A percentile compares a stretch with the other conserved stretches of the same genome.
phyloP scores from a whole-genome alignment of 345 rosid species.

The Arabidopsis thaliana region DNA sequence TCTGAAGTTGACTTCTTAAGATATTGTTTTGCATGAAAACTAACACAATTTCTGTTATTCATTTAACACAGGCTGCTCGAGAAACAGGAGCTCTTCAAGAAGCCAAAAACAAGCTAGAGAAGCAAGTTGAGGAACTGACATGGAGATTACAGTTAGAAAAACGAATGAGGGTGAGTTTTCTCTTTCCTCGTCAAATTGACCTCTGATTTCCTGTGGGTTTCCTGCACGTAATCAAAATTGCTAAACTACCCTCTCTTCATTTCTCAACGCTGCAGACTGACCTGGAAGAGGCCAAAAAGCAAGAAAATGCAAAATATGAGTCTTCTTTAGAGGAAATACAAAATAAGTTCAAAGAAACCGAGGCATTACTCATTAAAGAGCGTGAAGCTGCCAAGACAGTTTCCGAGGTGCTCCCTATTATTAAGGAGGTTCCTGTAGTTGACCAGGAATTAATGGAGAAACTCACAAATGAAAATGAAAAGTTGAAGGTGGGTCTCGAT shows the following conservation, averaged over 20 bases:
- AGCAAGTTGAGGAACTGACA: conserved; percentile 98
- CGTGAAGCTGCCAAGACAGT: conserved; percentile 71
- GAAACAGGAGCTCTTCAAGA: conserved; percentile 99
- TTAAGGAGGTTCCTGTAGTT: conserved; percentile 88
- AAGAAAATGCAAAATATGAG: conserved; percentile 83
- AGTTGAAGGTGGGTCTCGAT: conserved; percentile 69
- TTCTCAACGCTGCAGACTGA: conserved; percentile 65
- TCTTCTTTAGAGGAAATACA: conserved; percentile 83
- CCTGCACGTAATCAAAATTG: neutral
- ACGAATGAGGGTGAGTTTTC: conserved; percentile 78
- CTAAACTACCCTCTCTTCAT: conserved; percentile 28
- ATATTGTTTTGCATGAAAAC: conserved; percentile 1
- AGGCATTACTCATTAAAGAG: conserved; percentile 75
- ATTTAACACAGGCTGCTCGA: conserved; percentile 77
- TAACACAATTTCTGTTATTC: conserved; percentile 22
- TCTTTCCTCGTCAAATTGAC: conserved; percentile 12
- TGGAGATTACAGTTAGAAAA: conserved; percentile 98
- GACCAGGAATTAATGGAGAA: conserved; percentile 76
- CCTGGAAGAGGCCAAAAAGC: conserved; percentile 89
- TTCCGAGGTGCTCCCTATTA: conserved; percentile 70
- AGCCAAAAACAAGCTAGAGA: conserved; percentile 96
- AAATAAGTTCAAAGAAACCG: conserved; percentile 83
- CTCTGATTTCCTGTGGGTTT: conserved; percentile 1
- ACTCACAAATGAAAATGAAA: conserved; percentile 86
- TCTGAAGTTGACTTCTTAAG: conserved; percentile 20